A percentile compares a stretch with the other conserved stretches of the same genome.
These are phyloP conservation scores for Tricholoma furcatifolium DNA, from an alignment of 768 basidiomycete genomes.

Conservation along the genomic window DNA sequence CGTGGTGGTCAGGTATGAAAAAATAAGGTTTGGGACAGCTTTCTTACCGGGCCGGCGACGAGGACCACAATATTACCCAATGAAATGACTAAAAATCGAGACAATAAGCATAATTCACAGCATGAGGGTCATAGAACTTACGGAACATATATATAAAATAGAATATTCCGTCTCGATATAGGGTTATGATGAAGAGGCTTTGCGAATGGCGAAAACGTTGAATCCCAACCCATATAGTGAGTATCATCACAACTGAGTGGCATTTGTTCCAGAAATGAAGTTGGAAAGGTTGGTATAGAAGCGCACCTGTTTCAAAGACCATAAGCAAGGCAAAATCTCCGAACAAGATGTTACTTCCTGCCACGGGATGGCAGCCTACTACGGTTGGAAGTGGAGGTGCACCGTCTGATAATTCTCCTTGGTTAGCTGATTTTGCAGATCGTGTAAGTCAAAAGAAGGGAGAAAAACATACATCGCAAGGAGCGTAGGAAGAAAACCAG, in stretches of 20 bases:
- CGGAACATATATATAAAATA: conserved; percentile 1
- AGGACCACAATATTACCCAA: neutral
- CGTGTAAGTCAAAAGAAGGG: neutral
- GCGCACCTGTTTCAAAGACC: neutral
- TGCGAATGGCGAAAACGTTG: neutral
- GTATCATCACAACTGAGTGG: neutral
- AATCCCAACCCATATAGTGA: neutral
- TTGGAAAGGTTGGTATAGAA: neutral
- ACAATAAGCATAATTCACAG: neutral
- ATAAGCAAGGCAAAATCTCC: neutral
- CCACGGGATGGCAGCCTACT: conserved; percentile 11
- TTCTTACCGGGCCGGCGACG: neutral
- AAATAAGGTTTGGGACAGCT: neutral
- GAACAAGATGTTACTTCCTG: conserved; percentile 5
- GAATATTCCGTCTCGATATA: neutral
- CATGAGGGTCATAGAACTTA: neutral
- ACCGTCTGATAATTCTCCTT: conserved; percentile 1
- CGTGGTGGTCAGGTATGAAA: too few relatives aligned
- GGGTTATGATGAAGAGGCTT: neutral
- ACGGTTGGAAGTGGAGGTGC: conserved; percentile 9
- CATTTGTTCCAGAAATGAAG: neutral
- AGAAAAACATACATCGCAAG: conserved; percentile 2
- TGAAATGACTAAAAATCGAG: neutral
- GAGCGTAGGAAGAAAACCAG: conserved; percentile 7
- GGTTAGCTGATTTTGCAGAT: neutral